These are phyloP conservation scores for Globisporangium ultimum DNA, from an alignment of 352 stramenopile species.

Conservation along the genomic window DNA sequence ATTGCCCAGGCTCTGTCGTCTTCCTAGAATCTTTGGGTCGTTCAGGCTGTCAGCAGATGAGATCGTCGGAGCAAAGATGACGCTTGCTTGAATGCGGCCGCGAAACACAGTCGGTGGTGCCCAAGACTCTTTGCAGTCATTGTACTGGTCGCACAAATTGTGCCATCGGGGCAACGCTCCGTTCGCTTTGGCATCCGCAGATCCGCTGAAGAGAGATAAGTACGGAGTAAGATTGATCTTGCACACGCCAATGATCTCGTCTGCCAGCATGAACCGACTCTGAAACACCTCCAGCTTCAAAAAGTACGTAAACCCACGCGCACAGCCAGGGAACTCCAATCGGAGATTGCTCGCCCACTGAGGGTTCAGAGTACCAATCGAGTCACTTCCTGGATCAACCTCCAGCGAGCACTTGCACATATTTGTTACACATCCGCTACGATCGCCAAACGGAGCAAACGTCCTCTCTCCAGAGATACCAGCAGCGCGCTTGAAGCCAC, in stretches of 20 bases:
- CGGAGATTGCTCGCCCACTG: constrained; percentile 76
- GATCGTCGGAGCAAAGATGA: constrained; percentile 76
- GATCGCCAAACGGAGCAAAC: constrained; percentile 64
- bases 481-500: constrained; percentile 66
- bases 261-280: constrained; percentile 77
- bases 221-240: constrained; percentile 88
- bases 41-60: constrained; percentile 41
- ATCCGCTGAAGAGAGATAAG: constrained; percentile 71
- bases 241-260: constrained; percentile 76
- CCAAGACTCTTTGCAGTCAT: constrained; percentile 84
- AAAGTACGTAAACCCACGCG: constrained; percentile 71
- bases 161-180: constrained; percentile 77
- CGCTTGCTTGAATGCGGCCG: constrained; percentile 68
- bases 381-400: constrained; percentile 11
- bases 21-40: constrained; percentile 43
- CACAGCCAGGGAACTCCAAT: constrained; percentile 71
- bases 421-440: constrained; percentile 71
- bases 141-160: constrained; percentile 86
- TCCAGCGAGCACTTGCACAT: constrained; percentile 54
- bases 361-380: constrained; percentile 30
- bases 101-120: constrained; percentile 79
- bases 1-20: constrained; percentile 22
- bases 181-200: constrained; percentile 78
- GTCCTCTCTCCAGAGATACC: constrained; percentile 72
- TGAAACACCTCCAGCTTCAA: constrained; percentile 82